These are phyloP conservation scores for Nakaseomyces kungkrabaensis DNA, from an alignment of 1,139 yeast species.

Conservation along the genomic window DNA sequence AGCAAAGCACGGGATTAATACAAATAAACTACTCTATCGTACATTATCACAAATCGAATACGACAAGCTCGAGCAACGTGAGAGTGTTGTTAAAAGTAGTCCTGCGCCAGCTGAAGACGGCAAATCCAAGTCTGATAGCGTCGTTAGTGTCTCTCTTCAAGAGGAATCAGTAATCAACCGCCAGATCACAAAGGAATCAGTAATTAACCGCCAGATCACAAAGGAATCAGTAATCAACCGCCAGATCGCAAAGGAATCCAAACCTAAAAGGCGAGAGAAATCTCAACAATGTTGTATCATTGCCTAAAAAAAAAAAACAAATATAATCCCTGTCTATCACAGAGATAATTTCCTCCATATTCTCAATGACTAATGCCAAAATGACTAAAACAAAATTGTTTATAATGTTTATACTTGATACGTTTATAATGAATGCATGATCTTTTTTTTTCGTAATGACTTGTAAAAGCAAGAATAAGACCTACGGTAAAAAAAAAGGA, in stretches of 20 bases:
- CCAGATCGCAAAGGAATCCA: not conserved
- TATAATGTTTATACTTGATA: too few relatives aligned
- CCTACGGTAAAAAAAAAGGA: too few relatives aligned
- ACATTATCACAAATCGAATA: constrained; percentile 11
- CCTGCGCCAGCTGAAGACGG: not conserved
- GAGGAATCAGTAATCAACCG: not conserved
- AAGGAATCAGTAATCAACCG: not conserved
- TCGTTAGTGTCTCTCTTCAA: not conserved
- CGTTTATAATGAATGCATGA: too few relatives aligned
- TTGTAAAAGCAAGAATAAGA: too few relatives aligned
- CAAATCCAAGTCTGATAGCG: not conserved
- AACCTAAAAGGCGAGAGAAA: not conserved
- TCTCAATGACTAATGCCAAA: not conserved
- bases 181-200: not conserved
- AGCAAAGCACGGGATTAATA: constrained; percentile 16
- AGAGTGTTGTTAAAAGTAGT: not conserved
- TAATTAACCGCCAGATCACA: not conserved
- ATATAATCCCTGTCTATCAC: not conserved
- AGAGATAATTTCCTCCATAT: not conserved
- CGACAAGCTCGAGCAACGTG: constrained; percentile 7
- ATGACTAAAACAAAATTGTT: too few relatives aligned
- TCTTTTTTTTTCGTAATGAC: too few relatives aligned
- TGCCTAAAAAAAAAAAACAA: not conserved
- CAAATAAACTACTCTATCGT: constrained; percentile 10
- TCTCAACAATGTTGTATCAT: not conserved